These are phyloP conservation scores for Fusarium kyushuense DNA, from an alignment of 2,329 filamentous ascomycete genomes.

Conservation along the genomic window DNA sequence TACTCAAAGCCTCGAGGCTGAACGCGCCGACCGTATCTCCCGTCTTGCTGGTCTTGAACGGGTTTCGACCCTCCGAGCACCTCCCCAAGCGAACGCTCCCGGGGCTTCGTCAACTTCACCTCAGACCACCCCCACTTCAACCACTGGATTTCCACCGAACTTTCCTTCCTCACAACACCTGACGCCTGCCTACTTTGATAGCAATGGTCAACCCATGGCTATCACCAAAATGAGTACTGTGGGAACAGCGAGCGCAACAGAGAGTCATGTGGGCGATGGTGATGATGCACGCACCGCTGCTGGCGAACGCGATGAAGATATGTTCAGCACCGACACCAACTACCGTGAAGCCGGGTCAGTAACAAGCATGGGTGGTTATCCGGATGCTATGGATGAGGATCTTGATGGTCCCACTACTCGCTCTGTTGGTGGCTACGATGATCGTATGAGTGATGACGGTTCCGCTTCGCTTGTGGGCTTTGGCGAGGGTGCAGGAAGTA, in stretches of 20 bases:
- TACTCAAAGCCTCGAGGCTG: slow-evolving; percentile 84
- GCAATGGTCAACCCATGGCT: slow-evolving; percentile 74
- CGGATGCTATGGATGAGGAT: slow-evolving; percentile 67
- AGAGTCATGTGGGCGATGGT: slow-evolving; percentile 70
- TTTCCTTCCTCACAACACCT: slow-evolving; percentile 56
- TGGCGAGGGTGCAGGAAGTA: slow-evolving; percentile 89
- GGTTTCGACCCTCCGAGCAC: slow-evolving; percentile 79
- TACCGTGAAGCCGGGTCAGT: slow-evolving; percentile 69
- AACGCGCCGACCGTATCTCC: slow-evolving; percentile 94
- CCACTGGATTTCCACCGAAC: slow-evolving; percentile 58
- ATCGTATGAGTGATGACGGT: slow-evolving; percentile 87
- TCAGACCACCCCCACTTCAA: slow-evolving; percentile 65
- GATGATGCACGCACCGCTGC: slow-evolving; percentile 65
- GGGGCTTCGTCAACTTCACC: slow-evolving; percentile 57
- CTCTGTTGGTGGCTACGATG: slow-evolving; percentile 67
- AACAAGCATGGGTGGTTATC: slow-evolving; percentile 63
- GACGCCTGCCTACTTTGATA: slow-evolving; percentile 83
- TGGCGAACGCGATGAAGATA: slow-evolving; percentile 73
- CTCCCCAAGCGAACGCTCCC: slow-evolving; percentile 51
- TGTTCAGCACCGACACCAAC: slow-evolving; percentile 76
- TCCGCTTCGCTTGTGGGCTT: slow-evolving; percentile 89
- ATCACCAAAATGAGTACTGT: slow-evolving; percentile 88
- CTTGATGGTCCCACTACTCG: slow-evolving; percentile 59
- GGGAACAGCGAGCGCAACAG: slow-evolving; percentile 89
- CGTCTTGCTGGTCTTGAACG: slow-evolving; percentile 92